phyloP scores from a whole-genome alignment of 2,329 filamentous ascomycete species.

The Aspergillus eucalypticola region DNA sequence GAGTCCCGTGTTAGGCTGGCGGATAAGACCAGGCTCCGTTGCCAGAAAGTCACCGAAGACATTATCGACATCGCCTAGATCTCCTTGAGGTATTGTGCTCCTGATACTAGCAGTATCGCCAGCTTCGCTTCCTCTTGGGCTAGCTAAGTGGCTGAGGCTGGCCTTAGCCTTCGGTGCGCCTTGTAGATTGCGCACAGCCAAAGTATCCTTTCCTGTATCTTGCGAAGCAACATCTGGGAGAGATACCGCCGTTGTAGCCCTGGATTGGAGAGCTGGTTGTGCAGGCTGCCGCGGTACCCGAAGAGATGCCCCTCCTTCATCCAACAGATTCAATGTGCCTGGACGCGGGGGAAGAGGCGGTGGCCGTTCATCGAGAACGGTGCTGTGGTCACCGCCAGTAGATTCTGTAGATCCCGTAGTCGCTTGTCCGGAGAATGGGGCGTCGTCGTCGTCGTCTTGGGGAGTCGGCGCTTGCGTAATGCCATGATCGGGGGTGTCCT shows the following conservation, averaged over 20 bases:
- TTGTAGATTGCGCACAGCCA: slow-evolving; percentile 42
- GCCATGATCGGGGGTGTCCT: slow-evolving; percentile 4
- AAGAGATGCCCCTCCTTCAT: slow-evolving; percentile 35
- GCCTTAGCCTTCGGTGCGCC: slow-evolving; percentile 35
- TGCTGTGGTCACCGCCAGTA: slow-evolving; percentile 20
- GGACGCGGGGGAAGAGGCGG: slow-evolving; percentile 52
- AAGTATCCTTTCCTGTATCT: slow-evolving; percentile 67
- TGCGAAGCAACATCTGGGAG: slow-evolving; percentile 76
- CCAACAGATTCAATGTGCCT: slow-evolving; percentile 38
- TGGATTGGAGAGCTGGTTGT: slow-evolving; percentile 52
- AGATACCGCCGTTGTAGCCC: slow-evolving; percentile 81
- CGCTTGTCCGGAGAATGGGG: slow-evolving; percentile 13
- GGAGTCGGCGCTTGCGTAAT: neutral
- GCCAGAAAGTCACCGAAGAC: slow-evolving; percentile 70
- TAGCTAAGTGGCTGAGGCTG: slow-evolving; percentile 46
- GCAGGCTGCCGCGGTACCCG: slow-evolving; percentile 36
- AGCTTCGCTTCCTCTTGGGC: slow-evolving; percentile 51
- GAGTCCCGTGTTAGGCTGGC: slow-evolving; percentile 37
- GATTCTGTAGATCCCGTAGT: slow-evolving; percentile 16
- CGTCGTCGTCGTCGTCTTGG: slow-evolving; percentile 6
- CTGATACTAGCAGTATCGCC: slow-evolving; percentile 54
- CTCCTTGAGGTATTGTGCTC: slow-evolving; percentile 55
- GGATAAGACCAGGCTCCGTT: slow-evolving; percentile 39
- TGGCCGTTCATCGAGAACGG: slow-evolving; percentile 37
- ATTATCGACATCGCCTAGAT: slow-evolving; percentile 75